phyloP scores from a whole-genome alignment of 805 yeast species.

The Metschnikowia picachoensis region DNA sequence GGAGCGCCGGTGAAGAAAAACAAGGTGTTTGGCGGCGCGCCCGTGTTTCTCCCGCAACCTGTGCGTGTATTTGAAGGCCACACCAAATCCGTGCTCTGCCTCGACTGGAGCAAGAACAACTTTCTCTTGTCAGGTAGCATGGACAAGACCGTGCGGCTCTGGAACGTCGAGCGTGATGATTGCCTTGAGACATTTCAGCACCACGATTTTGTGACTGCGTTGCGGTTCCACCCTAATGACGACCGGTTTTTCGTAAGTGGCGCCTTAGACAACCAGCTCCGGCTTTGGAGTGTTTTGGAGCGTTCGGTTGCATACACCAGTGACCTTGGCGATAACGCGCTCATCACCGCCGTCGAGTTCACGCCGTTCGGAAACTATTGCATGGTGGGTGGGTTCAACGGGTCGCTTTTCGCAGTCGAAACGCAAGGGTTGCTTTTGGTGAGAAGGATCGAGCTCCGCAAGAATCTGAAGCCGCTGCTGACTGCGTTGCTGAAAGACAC shows the following conservation, averaged over 20 bases:
- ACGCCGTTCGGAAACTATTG: constrained; percentile 61
- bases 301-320: constrained; percentile 49
- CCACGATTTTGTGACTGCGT: constrained; percentile 79
- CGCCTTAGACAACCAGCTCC: constrained; percentile 66
- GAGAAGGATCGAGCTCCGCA: constrained; percentile 30
- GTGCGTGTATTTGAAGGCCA: constrained; percentile 62
- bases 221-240: constrained; percentile 77
- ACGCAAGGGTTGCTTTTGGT: constrained; percentile 57
- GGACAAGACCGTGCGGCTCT: constrained; percentile 77
- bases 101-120: constrained; percentile 87
- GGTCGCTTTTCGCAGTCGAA: constrained; percentile 56
- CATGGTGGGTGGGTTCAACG: constrained; percentile 77
- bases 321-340: constrained; percentile 55
- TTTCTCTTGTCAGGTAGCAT: constrained; percentile 76
- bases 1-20: constrained; percentile 14
- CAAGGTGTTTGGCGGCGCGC: constrained; percentile 48
- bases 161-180: constrained; percentile 72
- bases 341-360: constrained; percentile 72
- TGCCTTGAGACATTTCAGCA: constrained; percentile 65
- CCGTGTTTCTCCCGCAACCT: constrained; percentile 74
- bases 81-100: constrained; percentile 60
- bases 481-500: constrained; percentile 26
- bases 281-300: constrained; percentile 87
- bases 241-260: constrained; percentile 85
- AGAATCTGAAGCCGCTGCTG: constrained; percentile 18